Evolutionary conservation across 2,329 filamentous ascomycete genomes (phyloP), one percentile per base, ranked within the genome.

Genomic region (Penicillium rolfsii): DNA sequence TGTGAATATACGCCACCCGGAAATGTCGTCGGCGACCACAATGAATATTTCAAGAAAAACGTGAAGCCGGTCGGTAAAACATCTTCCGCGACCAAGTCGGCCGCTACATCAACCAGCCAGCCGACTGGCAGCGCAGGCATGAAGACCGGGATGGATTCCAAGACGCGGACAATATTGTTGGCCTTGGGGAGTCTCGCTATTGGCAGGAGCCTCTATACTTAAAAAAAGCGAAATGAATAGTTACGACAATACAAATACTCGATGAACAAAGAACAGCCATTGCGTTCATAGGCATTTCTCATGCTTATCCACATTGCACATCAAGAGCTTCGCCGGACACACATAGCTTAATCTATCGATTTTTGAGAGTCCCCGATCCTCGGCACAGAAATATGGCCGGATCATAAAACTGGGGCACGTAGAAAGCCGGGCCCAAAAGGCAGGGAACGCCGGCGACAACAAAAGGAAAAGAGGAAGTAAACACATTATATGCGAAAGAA

Each of bases 1-100:
- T 91, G 89, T 67, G 87, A 91, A 76, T 91, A 91, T 74, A 88
- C 81, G 79, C 88, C 89, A 1, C 73, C 81, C 1, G 89, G 89
- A 0, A 91, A 91, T 69, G 78, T 91, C 2, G 67, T 77, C 14
- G 77, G 76, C 3, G 58, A 57, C 12, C 41, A 71, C 52, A 59
- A 72, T 56, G 46, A 56, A 35, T 74, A 69, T 46, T 77, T 77
- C 58, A 69, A 61, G 49, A 53, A 72, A 46, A 76, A 76, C 64
- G 74, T 76, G 2, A 45, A 57, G 52, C 64, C 65, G 11, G 49
- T 22, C 6, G 49, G 35, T 3, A 41, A 58, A 52, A 60, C 67
- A 16, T 66, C 69, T 9, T 55, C 65, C 24, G 61, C 60, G n/a
- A 67, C 64, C 26, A 53, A 35, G 2, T 55, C 65, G 3, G 48